Evolutionary conservation across 108 stramenopile species (phyloP), one percentile per base, ranked within the genome.

Genomic region (Asterionellopsis glacialis): DNA sequence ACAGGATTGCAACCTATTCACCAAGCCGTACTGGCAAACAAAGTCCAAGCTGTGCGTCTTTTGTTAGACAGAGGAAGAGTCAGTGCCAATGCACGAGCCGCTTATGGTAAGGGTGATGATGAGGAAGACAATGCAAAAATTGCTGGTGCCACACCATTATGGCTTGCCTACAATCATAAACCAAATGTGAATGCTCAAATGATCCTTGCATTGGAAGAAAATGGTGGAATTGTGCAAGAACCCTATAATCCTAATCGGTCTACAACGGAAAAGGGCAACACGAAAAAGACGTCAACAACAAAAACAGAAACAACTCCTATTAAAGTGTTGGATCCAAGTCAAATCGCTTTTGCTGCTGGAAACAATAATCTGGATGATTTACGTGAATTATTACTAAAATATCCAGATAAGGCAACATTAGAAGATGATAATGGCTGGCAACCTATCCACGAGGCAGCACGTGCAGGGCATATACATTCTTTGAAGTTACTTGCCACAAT

Each of bases 381-480:
- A 18, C 50, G 6, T 47, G 55, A 1, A 48, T 56, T 49, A 24
- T 55, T 48, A 51, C 40, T 25, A 56, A 23, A 55, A 14, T 41
- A 42, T 19, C 53, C 11, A 44, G n/a, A 59, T 40, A 61, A 67
- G 45, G 44, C 33, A 33, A 33, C 33, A 33, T 2, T 7, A 33
- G 33, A 74, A 23, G 79, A 84, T 45, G 48, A 26, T 13, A 80
- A 75, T 33, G 70, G 68, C 21, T 78, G 75, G 70, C 51, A 74
- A 38, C 83, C 76, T 33, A 65, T 74, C 38, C 74, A 75, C 43
- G 70, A 68, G 55, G 74, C 81, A 25, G 57, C 71, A 4, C 18
- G 75, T 47, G 75, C 61, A 19, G 75, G 75, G 1, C 70, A 76
- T 65, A 41, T 65, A 10, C 55, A 76, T 44, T 53, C 44, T 49